Evolutionary conservation across 192 early-diverging fungal genomes (phyloP).

Genomic region (Coemansia sp.): DNA sequence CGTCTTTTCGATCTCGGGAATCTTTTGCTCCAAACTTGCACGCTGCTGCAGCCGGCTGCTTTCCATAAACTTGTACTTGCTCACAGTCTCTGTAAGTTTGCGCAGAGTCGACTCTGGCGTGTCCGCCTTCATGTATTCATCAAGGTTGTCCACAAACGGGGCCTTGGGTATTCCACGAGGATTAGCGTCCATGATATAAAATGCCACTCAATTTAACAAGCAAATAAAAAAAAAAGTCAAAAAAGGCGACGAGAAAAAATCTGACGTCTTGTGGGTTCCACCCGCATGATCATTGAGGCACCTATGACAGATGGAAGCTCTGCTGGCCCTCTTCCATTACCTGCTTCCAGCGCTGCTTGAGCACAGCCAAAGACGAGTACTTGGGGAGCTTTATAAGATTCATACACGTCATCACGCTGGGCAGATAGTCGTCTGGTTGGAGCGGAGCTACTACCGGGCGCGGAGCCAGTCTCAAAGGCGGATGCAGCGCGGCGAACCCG

Average conservation of each 20-base stretch:
- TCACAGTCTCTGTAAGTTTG: conserved; percentile 91
- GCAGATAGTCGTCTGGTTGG: conserved; percentile 74
- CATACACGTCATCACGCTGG: conserved; percentile 95
- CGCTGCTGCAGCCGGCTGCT: conserved; percentile 81
- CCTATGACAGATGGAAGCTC: conserved; percentile 66
- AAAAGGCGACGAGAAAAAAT: too few species aligned
- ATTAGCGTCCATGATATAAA: conserved; percentile 62
- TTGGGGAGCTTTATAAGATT: conserved; percentile 93
- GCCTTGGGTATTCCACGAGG: conserved; percentile 93
- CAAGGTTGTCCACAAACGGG: conserved; percentile 92
- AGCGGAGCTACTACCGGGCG: conserved; percentile 68
- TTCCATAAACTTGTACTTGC: conserved; percentile 99
- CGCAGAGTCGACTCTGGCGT: conserved; percentile 80
- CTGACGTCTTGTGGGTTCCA: conserved; percentile 4
- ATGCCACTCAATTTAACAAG: too few species aligned
- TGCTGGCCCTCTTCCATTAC: conserved; percentile 85
- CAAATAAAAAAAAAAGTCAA: too few species aligned
- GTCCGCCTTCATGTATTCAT: conserved; percentile 73
- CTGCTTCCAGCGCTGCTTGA: conserved; percentile 62
- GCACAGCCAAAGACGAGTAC: conserved; percentile 64
- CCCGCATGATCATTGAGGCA: conserved; percentile 10
- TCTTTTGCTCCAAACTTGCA: conserved; percentile 81
- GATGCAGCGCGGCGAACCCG: conserved; percentile 77
- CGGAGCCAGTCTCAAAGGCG: conserved; percentile 83
- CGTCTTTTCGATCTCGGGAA: conserved; percentile 95